A percentile compares a stretch with the other conserved stretches of the same genome.
Conservation (phyloP, 805 yeast species). For the Babjeviella inositovora region DNA sequence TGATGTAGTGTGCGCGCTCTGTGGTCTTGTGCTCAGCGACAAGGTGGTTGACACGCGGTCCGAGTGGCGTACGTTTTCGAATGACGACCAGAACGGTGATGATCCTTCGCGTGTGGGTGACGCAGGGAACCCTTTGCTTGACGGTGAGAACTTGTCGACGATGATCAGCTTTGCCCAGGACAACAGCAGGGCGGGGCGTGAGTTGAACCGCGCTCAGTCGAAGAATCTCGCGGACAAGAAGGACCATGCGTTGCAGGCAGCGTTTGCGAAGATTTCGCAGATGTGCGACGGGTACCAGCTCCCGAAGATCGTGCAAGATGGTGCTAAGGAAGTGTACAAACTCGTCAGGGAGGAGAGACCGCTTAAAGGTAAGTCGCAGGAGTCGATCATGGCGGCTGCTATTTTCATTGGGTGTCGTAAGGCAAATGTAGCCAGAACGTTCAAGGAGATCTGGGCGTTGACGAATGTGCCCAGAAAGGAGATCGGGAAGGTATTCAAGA, state of each 20-base stretch:
- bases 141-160: slow-evolving; percentile 83
- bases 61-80: slow-evolving; percentile 97
- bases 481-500: slow-evolving; percentile 79
- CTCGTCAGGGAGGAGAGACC: slow-evolving; percentile 77
- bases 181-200: slow-evolving; percentile 77
- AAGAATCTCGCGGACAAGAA: slow-evolving; percentile 73
- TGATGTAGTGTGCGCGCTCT: slow-evolving; percentile 94
- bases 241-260: slow-evolving; percentile 77
- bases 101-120: slow-evolving; percentile 99
- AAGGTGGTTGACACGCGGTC: slow-evolving; percentile 88
- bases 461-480: slow-evolving; percentile 91
- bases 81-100: slow-evolving; percentile 95
- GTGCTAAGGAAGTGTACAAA: slow-evolving; percentile 93
- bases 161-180: slow-evolving; percentile 81
- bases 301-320: slow-evolving; percentile 92
- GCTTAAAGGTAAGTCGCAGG: slow-evolving; percentile 82
- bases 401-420: slow-evolving; percentile 89
- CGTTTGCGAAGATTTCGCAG: slow-evolving; percentile 81
- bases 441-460: slow-evolving; percentile 89
- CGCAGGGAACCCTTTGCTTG: slow-evolving; percentile 84
- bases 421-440: slow-evolving; percentile 87
- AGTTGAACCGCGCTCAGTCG: slow-evolving; percentile 79
- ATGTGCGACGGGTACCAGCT: slow-evolving; percentile 94
- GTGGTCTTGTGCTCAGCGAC: slow-evolving; percentile 89
- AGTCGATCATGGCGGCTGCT: slow-evolving; percentile 92